Percentiles rank a stretch among this genome's conserved stretches.
These are phyloP conservation scores for Emergomyces orientalis DNA, from an alignment of 2,329 filamentous ascomycete species.

Conservation along the genomic window DNA sequence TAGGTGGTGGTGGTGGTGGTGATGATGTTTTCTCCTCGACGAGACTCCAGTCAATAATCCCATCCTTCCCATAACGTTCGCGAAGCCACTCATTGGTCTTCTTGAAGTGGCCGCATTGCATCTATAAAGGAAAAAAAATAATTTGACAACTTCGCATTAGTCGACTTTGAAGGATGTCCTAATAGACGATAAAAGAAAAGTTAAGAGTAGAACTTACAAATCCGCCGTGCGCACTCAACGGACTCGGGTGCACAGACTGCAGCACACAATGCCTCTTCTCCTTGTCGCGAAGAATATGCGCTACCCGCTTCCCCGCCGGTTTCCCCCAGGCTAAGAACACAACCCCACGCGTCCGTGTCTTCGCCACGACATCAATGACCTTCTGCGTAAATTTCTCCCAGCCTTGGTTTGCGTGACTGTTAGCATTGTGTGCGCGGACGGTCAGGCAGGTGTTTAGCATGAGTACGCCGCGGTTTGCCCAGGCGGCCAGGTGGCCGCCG, in stretches of 20 bases:
- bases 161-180: not conserved
- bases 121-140: constrained; percentile 22
- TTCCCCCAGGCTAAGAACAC: constrained; percentile 93
- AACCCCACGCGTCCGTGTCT: constrained; percentile 67
- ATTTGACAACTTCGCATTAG: not conserved
- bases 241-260: constrained; percentile 82
- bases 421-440: constrained; percentile 79
- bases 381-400: constrained; percentile 93
- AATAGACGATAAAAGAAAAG: not conserved
- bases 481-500: constrained; percentile 76
- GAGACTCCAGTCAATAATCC: constrained; percentile 76
- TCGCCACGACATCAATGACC: constrained; percentile 77
- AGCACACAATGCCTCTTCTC: constrained; percentile 68
- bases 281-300: constrained; percentile 59
- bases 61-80: constrained; percentile 66
- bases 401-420: constrained; percentile 73
- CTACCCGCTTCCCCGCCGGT: constrained; percentile 70
- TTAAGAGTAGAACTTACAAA: constrained; percentile 49
- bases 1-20: not conserved
- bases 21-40: constrained; percentile 13
- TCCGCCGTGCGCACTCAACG: constrained; percentile 72
- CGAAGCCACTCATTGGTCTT: constrained; percentile 59
- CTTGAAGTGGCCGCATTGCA: constrained; percentile 39
- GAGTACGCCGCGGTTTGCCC: constrained; percentile 87
- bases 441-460: constrained; percentile 93